Evolutionary conservation across 2,329 filamentous ascomycete species (phyloP), one percentile per base, ranked within the genome.

Genomic region (Colletotrichum aenigma): DNA sequence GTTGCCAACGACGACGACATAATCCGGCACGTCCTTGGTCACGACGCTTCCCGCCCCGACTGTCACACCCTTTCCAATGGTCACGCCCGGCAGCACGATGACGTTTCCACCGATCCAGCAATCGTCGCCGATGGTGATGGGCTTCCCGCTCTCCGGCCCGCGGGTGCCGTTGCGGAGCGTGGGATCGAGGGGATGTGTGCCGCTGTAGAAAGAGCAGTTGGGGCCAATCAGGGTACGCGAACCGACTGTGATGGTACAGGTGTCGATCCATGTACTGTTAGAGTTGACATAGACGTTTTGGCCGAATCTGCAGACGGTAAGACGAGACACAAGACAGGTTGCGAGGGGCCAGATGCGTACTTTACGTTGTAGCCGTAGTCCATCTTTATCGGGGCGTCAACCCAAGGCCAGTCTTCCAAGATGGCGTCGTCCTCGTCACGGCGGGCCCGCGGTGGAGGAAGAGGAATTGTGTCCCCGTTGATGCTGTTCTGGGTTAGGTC

Each of bases 41-140:
- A 98, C 95, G 6, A 97, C 94, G 81, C 93, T 95, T 2, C 94
- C 95, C 2, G 96, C 95, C 1, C 95, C 96, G 76, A 98, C 89
- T 0, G 93, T 94, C 6, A 87, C 89, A 0, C 95, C 95, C 70
- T 89, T 88, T 0, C 96, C 95, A 78, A 98, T 93, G 1, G 90
- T 96, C 28, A 98, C 92, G 0, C 95, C 95, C 0, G 94, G 92
- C 58, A 96, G 86, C 21, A 98, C 90, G 26, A 88, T 91, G 7
- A 92, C 92, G 80, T 93, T 93, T 0, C 94, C 94, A 2, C 93
- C 94, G 34, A 96, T 84, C 94, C 94, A 95, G 84, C 94, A 94
- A 85, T 98, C 95, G 78, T 95, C 93, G 0, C 93, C 95, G 69
- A 98, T 92, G 38, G 87, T 89, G 76, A 98, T 94, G 12, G 94